Evolutionary conservation across 352 stramenopile species (phyloP), one percentile per base, ranked within the genome.

Genomic region (Blastocystis sp.): DNA sequence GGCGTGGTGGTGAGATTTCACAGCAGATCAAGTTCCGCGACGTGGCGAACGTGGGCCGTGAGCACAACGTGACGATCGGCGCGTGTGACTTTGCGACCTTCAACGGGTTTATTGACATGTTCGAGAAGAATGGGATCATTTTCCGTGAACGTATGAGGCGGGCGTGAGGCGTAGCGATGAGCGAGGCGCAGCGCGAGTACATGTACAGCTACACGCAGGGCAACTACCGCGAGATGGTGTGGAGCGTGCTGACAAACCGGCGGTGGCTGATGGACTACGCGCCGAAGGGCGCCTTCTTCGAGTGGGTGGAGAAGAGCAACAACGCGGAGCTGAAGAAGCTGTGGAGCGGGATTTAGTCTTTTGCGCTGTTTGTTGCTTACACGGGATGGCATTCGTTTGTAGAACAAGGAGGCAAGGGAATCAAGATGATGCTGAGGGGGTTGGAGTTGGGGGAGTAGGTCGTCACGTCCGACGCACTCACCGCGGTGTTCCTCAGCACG

Each of bases 21-120:
- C 21, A 7, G 38, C 43, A 81, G 70, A 81, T 81, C 34, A 17
- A 64, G 23, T 81, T 81, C 43, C 19, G 65, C 3, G 70, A 81
- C 41, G 70, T 81, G 48, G 70, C 65, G 14, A 43, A 48, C 17
- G 34, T 81, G 70, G 70, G 70, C 43, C 48, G 1, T 17, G 48
- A 81, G 14, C 70, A 81, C 70, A 81, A 81, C 70, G 11, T 48
- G 70, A 81, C 70, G 41, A 41, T 81, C 34, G 70, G 70, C 3
- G 48, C 38, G 10, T 81, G 70, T 41, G 48, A 60, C 45, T 62
- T 45, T 21, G 70, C 21, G 21, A 60, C 48, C 23, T 52, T 81
- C 10, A 38, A 81, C 38, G 53, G 34, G 70, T 56, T 81, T 2
- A 23, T 81, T 19, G 70, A 81, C 48, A 81, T 81, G 70, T 62